Percentiles rank a stretch among this genome's conserved stretches.
Evolutionary conservation across 306 rosid genomes (phyloP).

Genomic region (Arachis hypogaea): DNA sequence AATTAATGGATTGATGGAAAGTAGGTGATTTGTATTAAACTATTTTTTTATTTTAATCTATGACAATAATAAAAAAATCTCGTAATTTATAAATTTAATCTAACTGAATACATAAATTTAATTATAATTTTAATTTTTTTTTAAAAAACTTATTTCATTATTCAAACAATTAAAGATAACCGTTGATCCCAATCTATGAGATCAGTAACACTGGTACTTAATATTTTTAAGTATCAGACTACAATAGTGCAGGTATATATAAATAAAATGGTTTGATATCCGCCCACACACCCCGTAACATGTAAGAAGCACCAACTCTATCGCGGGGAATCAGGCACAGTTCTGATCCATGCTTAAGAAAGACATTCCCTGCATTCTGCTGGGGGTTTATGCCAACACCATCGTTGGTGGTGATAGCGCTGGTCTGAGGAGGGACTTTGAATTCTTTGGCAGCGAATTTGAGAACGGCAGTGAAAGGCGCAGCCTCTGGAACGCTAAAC

Average conservation of each 20-base stretch:
- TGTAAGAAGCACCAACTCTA: slow-evolving; percentile 41
- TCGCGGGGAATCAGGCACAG: slow-evolving; percentile 49
- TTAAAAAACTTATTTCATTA: slow-evolving; percentile 1
- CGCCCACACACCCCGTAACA: slow-evolving; percentile 14
- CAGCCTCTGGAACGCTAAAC: slow-evolving; percentile 99
- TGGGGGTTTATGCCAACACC: slow-evolving; percentile 91
- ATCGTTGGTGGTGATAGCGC: slow-evolving; percentile 97
- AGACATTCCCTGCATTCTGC: slow-evolving; percentile 71
- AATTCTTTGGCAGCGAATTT: slow-evolving; percentile 96
- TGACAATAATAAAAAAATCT: too few species aligned
- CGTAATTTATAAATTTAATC: too few species aligned
- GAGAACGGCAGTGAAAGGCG: slow-evolving; percentile 97
- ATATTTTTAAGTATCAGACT: slow-evolving; percentile 9
- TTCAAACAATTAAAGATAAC: neutral
- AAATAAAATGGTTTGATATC: slow-evolving; percentile 8
- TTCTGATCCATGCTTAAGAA: slow-evolving; percentile 53
- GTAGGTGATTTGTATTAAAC: too few species aligned
- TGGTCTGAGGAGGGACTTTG: slow-evolving; percentile 98
- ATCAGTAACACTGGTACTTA: slow-evolving; percentile 5
- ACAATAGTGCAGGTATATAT: slow-evolving; percentile 24
- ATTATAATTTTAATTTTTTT: too few species aligned
- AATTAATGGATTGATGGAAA: neutral
- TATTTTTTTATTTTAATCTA: too few species aligned
- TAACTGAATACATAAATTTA: too few species aligned
- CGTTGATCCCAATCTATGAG: neutral